Conservation (phyloP, 2,329 filamentous ascomycete genomes). For the Endoconidiophora polonica region DNA sequence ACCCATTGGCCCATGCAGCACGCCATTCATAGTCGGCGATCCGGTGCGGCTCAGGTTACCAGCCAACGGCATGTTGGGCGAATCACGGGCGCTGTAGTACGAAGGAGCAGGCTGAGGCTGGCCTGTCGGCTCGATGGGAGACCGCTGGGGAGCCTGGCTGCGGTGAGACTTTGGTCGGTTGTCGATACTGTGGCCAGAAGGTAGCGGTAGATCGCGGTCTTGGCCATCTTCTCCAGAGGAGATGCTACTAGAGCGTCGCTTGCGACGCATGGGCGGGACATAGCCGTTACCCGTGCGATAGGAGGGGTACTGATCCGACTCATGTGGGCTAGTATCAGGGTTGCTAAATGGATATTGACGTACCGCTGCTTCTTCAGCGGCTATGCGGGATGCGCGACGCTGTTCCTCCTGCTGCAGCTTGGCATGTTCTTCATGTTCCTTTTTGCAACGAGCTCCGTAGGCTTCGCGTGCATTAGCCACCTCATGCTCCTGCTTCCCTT, state of each 20-base stretch:
- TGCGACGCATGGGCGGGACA: too few species aligned
- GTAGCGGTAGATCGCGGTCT: slow-evolving; percentile 29
- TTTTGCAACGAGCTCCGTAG: too few species aligned
- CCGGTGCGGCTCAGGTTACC: slow-evolving; percentile 7
- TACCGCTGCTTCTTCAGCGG: too few species aligned
- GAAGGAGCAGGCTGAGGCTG: neutral
- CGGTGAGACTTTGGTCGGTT: slow-evolving; percentile 29
- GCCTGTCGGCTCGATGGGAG: slow-evolving; percentile 17
- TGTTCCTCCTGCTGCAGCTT: too few species aligned
- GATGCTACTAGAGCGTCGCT: too few species aligned
- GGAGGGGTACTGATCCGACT: too few species aligned
- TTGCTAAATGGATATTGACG: too few species aligned
- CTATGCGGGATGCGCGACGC: neutral
- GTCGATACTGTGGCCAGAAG: slow-evolving; percentile 19
- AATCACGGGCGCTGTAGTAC: neutral
- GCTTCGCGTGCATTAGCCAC: too few species aligned
- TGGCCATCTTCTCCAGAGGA: slow-evolving; percentile 21
- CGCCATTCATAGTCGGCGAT: slow-evolving; percentile 2
- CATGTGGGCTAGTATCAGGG: too few species aligned
- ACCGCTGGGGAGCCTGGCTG: slow-evolving; percentile 25
- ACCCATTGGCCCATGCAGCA: too few species aligned
- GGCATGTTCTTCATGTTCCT: too few species aligned
- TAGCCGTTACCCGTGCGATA: too few species aligned
- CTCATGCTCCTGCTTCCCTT: slow-evolving; percentile 7
- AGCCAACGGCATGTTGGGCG: slow-evolving; percentile 1